These are phyloP conservation scores for Globisporangium sylvaticum DNA, from an alignment of 352 stramenopile species.

Conservation along the genomic window DNA sequence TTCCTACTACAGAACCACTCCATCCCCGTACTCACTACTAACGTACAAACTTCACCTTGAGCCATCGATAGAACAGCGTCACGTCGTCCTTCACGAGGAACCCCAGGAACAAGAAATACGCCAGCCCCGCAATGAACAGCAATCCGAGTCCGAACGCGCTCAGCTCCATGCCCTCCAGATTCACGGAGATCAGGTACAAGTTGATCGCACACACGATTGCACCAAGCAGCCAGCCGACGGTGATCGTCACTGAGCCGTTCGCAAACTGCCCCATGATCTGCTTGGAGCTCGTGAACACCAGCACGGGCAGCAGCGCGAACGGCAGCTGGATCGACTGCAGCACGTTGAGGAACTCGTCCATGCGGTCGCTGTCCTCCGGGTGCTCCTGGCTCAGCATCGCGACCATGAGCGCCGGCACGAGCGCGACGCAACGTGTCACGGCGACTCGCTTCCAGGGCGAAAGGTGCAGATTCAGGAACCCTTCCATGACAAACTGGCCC, in stretches of 20 bases:
- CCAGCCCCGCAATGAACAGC: constrained; percentile 29
- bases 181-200: constrained; percentile 70
- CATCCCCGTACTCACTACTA: background rate
- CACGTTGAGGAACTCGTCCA: constrained; percentile 91
- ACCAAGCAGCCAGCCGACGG: constrained; percentile 52
- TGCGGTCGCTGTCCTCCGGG: constrained; percentile 73
- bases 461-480: constrained; percentile 92
- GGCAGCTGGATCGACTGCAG: constrained; percentile 91
- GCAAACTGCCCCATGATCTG: constrained; percentile 81
- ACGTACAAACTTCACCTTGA: constrained; percentile 11
- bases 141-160: constrained; percentile 25
- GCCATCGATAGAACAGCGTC: constrained; percentile 24
- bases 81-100: constrained; percentile 56
- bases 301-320: constrained; percentile 87
- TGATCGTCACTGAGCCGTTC: constrained; percentile 42
- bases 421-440: constrained; percentile 89
- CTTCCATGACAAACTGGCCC: constrained; percentile 97
- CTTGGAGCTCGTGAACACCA: constrained; percentile 82
- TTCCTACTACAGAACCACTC: too few species aligned
- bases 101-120: constrained; percentile 74
- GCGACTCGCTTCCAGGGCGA: constrained; percentile 76
- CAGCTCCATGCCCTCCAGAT: constrained; percentile 50
- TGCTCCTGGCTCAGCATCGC: constrained; percentile 84
- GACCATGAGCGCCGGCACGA: constrained; percentile 85
- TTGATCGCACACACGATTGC: constrained; percentile 72